phyloP scores from a whole-genome alignment of 352 stramenopile species.

The Phytophthora lateralis region DNA sequence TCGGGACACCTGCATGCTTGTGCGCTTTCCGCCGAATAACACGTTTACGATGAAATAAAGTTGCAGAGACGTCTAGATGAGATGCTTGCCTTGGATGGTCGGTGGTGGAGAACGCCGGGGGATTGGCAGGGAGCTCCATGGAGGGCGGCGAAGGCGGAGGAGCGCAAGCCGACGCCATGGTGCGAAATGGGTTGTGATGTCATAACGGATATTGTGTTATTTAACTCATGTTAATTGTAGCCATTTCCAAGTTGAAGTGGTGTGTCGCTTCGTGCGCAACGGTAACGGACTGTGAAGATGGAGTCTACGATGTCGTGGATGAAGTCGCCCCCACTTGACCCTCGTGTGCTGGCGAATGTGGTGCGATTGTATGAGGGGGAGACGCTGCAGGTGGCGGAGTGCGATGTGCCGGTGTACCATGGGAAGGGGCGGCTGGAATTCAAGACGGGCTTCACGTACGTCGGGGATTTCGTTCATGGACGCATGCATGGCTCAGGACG shows the following conservation, averaged over 20 bases:
- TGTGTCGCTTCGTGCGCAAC: constrained; percentile 27
- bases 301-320: constrained; percentile 9
- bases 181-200: neutral
- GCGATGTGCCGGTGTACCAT: constrained; percentile 62
- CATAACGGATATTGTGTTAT: constrained; percentile 11
- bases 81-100: constrained; percentile 7
- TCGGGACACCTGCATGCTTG: constrained; percentile 12
- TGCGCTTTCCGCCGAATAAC: constrained; percentile 24
- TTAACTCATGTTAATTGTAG: constrained; percentile 8
- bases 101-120: neutral
- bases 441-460: constrained; percentile 71
- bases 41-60: constrained; percentile 34
- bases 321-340: constrained; percentile 48
- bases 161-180: constrained; percentile 13
- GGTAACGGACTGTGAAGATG: constrained; percentile 14
- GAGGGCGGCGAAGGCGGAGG: constrained; percentile 12
- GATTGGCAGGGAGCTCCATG: constrained; percentile 4
- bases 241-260: constrained; percentile 22
- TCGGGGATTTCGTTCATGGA: constrained; percentile 62
- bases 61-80: constrained; percentile 24
- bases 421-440: constrained; percentile 62
- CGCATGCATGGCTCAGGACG: constrained; percentile 77
- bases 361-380: constrained; percentile 57
- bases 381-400: constrained; percentile 42
- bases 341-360: constrained; percentile 63